Base-by-base conservation (phyloP, 192 early-diverging fungal species). In the Coemansia sp. region DNA sequence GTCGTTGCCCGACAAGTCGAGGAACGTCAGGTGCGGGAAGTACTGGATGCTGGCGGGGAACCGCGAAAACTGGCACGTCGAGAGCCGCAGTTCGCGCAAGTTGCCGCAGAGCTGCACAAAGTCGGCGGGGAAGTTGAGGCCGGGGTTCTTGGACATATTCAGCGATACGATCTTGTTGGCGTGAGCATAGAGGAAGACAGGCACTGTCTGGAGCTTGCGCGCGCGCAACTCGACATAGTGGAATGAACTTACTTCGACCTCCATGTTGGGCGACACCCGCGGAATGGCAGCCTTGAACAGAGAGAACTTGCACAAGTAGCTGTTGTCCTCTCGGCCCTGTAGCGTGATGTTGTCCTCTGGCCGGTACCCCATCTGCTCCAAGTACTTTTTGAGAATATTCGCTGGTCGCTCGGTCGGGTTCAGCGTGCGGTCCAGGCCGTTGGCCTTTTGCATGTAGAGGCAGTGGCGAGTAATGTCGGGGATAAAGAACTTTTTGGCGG, bases 321-420 rank as follows among this genome's bases (percentile, higher is more conserved):
- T 92, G 78, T 93, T 93, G 70, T 95, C 93, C 63, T 95, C 93
- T 54, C 93, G 81, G 4, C 92, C 92, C 24, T 93, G 78, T 34
- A 90, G 84, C 53, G 93, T 90, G 9, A 95, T 84, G 65, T 87
- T 88, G 75, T 96, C 93, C 45, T 86, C 76, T 27, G 86, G 86
- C 13, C 86, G 85, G 64, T 96, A 94, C 21, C 94, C 94, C 66
- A 92, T 87, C 73, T 92, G 88, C 69, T 93, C 85, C 50, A 96
- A 73, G 21, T 88, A 81, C 60, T 73, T 86, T 53, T 90, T 89
- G 57, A 94, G 88, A 17, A 96, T 87, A 35, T 88, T 76, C 6
- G 90, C 81, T 7, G 94, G 94, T 6, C 85, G 85, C 72, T 96
- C 94, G 36, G 83, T 75, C 2, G 88, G 68, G 19, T 68, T 69